phyloP scores from a whole-genome alignment of 495 filamentous ascomycete species.

The Daldinia decipiens region DNA sequence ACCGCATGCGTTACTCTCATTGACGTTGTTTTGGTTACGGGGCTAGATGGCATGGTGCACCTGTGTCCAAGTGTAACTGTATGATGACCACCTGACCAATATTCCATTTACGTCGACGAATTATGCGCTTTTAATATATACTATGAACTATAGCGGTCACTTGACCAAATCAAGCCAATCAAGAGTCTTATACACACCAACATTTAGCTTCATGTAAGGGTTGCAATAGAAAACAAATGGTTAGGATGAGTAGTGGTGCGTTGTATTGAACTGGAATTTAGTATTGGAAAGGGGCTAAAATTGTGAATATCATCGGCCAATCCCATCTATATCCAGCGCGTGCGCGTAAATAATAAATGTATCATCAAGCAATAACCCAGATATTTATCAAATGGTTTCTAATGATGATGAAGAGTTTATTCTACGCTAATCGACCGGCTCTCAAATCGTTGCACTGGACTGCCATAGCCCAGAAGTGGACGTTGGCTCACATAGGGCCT shows the following conservation, averaged over 20 bases:
- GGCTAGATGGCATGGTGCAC: background rate
- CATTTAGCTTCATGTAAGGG: background rate
- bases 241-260: background rate
- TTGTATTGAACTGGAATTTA: background rate
- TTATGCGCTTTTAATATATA: background rate
- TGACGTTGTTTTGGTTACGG: background rate
- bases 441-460: background rate
- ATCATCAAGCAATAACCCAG: too few relatives aligned
- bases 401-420: background rate
- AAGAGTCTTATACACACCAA: background rate
- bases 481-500: background rate
- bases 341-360: too few relatives aligned
- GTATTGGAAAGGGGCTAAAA: background rate
- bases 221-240: background rate
- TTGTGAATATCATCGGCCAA: too few relatives aligned
- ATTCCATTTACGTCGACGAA: background rate
- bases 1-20: background rate
- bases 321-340: too few relatives aligned
- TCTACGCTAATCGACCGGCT: background rate
- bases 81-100: background rate
- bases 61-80: background rate
- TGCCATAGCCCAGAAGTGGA: background rate
- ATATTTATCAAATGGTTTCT: background rate
- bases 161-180: background rate
- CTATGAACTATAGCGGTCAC: background rate